A percentile compares a stretch with the other conserved stretches of the same genome.
Conservation (phyloP, 192 early-diverging fungal genomes). For the Coemansia sp. region DNA sequence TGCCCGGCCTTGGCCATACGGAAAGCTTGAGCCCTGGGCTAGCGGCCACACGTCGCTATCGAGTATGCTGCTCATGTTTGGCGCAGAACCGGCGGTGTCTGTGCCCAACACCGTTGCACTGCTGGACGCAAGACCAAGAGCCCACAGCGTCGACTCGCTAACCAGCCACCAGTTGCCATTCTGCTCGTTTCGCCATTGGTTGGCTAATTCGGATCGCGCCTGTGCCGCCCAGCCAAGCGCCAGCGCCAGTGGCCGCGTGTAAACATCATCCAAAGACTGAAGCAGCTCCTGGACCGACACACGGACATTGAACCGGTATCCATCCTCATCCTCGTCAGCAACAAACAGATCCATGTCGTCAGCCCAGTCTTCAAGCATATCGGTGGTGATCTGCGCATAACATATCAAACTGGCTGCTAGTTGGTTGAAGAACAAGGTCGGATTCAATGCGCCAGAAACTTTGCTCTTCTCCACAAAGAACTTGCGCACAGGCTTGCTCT, state of each 20-base stretch:
- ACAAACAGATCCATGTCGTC: conserved; percentile 85
- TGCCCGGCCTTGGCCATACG: conserved; percentile 87
- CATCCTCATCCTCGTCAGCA: conserved; percentile 89
- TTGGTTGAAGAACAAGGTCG: conserved; percentile 57
- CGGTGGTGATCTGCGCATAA: conserved; percentile 82
- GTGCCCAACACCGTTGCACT: conserved; percentile 55
- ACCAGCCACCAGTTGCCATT: conserved; percentile 79
- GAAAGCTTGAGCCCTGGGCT: conserved; percentile 57
- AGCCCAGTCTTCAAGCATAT: conserved; percentile 76
- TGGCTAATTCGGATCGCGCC: conserved; percentile 54
- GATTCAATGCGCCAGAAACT: background rate
- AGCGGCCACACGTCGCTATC: conserved; percentile 75
- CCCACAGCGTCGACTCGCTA: conserved; percentile 79
- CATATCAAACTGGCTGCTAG: conserved; percentile 60
- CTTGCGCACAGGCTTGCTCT: conserved; percentile 34
- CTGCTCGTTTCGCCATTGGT: conserved; percentile 52
- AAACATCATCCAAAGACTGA: conserved; percentile 54
- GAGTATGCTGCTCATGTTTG: conserved; percentile 78
- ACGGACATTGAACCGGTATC: conserved; percentile 81
- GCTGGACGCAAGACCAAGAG: conserved; percentile 65
- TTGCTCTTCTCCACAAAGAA: conserved; percentile 27
- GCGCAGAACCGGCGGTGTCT: conserved; percentile 26
- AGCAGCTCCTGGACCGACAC: conserved; percentile 79
- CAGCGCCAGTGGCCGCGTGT: conserved; percentile 53
- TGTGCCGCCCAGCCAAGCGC: conserved; percentile 59